Evolutionary conservation across 2,329 filamentous ascomycete species (phyloP).

Genomic region (Calonectria multiphialidica): DNA sequence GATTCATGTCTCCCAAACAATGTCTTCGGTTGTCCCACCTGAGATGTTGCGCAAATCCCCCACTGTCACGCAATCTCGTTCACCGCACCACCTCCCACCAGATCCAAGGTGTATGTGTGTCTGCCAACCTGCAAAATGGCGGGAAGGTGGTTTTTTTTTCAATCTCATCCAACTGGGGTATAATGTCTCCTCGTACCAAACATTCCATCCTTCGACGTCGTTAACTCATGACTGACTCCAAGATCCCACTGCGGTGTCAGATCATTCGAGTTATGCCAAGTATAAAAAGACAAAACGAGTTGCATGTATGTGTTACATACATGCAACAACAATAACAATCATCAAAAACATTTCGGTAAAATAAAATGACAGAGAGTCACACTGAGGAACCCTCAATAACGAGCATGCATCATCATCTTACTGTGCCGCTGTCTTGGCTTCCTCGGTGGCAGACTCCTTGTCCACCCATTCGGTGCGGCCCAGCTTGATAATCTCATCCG

Average conservation of each 20-base stretch:
- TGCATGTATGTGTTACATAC: not conserved
- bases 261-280: too few species aligned
- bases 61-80: slow-evolving; percentile 12
- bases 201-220: not conserved
- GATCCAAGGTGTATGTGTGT: not conserved
- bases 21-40: not conserved
- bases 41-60: slow-evolving; percentile 8
- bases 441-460: slow-evolving; percentile 24
- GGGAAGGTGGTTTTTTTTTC: not conserved
- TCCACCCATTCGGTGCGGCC: slow-evolving; percentile 70
- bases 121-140: not conserved
- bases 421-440: slow-evolving; percentile 18
- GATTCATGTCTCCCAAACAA: not conserved
- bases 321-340: too few species aligned
- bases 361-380: not conserved
- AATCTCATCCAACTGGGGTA: not conserved
- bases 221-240: not conserved
- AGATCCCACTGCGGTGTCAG: not conserved
- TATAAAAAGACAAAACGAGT: not conserved
- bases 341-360: not conserved
- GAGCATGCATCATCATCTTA: not conserved
- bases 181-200: not conserved
- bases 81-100: not conserved
- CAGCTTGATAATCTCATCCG: slow-evolving; percentile 73
- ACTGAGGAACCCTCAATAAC: not conserved